phyloP scores from a whole-genome alignment of 768 basidiomycete species.

The Rhizopogon rudus region DNA sequence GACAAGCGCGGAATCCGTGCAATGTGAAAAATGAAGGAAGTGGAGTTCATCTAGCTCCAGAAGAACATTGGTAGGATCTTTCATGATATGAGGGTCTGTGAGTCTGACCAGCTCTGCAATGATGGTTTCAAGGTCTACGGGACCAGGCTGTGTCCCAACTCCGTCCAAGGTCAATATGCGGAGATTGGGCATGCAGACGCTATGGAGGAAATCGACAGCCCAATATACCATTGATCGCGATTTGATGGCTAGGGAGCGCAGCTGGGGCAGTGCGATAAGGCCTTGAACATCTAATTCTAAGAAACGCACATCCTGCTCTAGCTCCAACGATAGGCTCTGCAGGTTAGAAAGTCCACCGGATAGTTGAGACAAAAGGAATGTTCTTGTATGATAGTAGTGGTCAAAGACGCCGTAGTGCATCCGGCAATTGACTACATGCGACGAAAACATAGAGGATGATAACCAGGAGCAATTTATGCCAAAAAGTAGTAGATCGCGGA shows the following conservation, averaged over 20 bases:
- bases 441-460: background rate
- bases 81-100: background rate
- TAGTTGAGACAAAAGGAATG: background rate
- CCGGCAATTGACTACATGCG: conserved; percentile 11
- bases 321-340: background rate
- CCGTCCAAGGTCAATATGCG: background rate
- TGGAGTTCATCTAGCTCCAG: conserved; percentile 1
- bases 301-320: background rate
- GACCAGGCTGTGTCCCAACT: no score
- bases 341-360: background rate
- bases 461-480: background rate
- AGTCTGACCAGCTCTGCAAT: background rate
- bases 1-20: background rate
- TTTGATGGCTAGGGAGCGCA: background rate
- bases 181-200: background rate
- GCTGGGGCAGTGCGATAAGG: background rate
- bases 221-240: background rate
- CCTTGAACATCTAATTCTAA: background rate
- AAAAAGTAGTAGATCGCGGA: background rate
- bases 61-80: background rate
- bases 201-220: background rate
- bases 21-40: background rate
- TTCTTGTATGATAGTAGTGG: background rate
- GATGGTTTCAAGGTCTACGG: background rate
- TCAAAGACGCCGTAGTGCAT: conserved; percentile 6